Conservation (phyloP, 495 filamentous ascomycete species). For the Penicillium salamii region DNA sequence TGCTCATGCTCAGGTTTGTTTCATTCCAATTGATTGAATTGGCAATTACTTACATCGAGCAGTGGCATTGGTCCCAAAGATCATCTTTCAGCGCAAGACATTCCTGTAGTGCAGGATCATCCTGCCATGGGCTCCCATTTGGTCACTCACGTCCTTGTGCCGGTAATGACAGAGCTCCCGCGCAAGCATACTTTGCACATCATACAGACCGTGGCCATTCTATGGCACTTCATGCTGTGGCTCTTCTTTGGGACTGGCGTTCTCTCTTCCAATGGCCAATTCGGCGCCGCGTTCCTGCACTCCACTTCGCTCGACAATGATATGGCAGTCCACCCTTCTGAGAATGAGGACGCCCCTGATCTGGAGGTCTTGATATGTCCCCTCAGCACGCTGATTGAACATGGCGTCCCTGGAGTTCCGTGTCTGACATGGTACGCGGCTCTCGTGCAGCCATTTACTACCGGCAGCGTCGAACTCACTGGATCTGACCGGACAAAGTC, state of each 20-base stretch:
- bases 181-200: background rate
- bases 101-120: background rate
- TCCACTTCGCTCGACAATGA: background rate
- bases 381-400: background rate
- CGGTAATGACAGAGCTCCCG: slow-evolving; percentile 1
- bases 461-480: background rate
- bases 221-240: background rate
- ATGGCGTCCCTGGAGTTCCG: background rate
- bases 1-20: background rate
- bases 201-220: background rate
- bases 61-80: background rate
- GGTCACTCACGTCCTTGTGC: background rate
- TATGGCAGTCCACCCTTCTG: background rate
- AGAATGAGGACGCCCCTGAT: background rate
- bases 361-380: background rate
- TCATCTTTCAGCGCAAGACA: background rate
- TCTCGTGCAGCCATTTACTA: background rate
- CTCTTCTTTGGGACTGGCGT: background rate
- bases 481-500: background rate
- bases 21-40: background rate
- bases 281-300: background rate
- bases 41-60: background rate
- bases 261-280: background rate
- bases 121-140: background rate
- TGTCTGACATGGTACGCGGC: slow-evolving; percentile 2